Percentiles rank a stretch among this genome's conserved stretches.
phyloP scores from a whole-genome alignment of 176 grass and related monocot genomes.

The Luzula sylvatica region DNA sequence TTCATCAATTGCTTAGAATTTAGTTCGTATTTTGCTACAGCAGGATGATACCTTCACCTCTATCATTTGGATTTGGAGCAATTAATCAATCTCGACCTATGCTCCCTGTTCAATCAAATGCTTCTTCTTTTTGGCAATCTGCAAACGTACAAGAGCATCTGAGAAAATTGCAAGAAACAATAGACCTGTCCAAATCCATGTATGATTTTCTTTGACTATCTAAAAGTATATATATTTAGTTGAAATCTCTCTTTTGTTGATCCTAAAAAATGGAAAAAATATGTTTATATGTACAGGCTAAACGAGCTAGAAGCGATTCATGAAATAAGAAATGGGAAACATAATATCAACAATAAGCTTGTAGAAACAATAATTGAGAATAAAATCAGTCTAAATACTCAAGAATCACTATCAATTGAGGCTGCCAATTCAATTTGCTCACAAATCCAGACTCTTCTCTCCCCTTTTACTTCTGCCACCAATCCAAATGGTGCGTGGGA shows the following conservation, averaged over 20 bases:
- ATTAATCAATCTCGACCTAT: slow-evolving; percentile 19
- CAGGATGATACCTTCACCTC: slow-evolving; percentile 9
- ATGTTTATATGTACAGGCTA: slow-evolving; percentile 25
- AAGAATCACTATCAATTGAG: slow-evolving; percentile 48
- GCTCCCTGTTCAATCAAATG: slow-evolving; percentile 21
- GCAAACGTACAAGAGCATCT: slow-evolving; percentile 56
- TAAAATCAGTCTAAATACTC: slow-evolving; percentile 33
- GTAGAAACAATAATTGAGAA: slow-evolving; percentile 34
- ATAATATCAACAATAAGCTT: slow-evolving; percentile 14
- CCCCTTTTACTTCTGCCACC: slow-evolving; percentile 34
- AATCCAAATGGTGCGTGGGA: slow-evolving; percentile 43
- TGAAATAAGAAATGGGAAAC: slow-evolving; percentile 11
- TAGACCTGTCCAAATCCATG: slow-evolving; percentile 38
- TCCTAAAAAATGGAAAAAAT: neutral
- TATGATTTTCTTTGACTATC: slow-evolving; percentile 28
- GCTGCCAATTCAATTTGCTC: slow-evolving; percentile 49
- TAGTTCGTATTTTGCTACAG: neutral
- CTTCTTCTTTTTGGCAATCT: slow-evolving; percentile 38
- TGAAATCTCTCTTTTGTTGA: neutral
- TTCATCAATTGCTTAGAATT: neutral
- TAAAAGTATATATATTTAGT: neutral
- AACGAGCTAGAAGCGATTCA: slow-evolving; percentile 54
- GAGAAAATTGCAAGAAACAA: slow-evolving; percentile 43
- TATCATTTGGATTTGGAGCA: slow-evolving; percentile 3
- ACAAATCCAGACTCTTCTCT: slow-evolving; percentile 43